Percentiles rank a stretch among this genome's conserved stretches.
These are phyloP conservation scores for Rhizoclosmatium sp. DNA, from an alignment of 192 early-diverging fungal genomes.

Conservation along the genomic window DNA sequence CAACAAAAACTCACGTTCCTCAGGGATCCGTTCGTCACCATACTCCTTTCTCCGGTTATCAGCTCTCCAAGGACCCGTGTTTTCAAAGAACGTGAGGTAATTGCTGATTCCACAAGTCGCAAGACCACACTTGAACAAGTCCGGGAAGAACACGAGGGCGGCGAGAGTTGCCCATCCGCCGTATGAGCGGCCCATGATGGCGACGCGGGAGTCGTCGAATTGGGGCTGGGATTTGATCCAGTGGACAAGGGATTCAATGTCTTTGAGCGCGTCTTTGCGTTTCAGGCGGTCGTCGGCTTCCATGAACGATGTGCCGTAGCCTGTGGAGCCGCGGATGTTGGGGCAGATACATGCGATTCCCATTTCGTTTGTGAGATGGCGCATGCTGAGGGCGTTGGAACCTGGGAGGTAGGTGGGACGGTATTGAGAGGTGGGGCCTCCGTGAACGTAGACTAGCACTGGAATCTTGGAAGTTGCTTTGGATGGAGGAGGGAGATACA, in stretches of 20 bases:
- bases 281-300: conserved; percentile 27
- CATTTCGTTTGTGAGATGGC: conserved; percentile 20
- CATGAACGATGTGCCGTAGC: conserved; percentile 20
- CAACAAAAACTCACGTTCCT: conserved; percentile 21
- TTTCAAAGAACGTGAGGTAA: conserved; percentile 26
- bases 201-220: conserved; percentile 7
- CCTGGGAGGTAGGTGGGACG: conserved; percentile 6
- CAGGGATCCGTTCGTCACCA: conserved; percentile 33
- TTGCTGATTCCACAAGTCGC: conserved; percentile 34
- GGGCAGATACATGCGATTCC: conserved; percentile 14
- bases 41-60: conserved; percentile 29
- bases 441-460: conserved; percentile 14
- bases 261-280: conserved; percentile 22
- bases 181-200: conserved; percentile 31
- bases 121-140: conserved; percentile 24
- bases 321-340: conserved; percentile 21
- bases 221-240: conserved; percentile 22
- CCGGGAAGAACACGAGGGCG: conserved; percentile 9
- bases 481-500: background rate
- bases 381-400: conserved; percentile 21
- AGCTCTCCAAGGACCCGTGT: conserved; percentile 18
- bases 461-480: background rate
- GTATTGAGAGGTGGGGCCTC: conserved; percentile 15
- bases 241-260: conserved; percentile 20
- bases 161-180: conserved; percentile 29